Evolutionary conservation across 2,329 filamentous ascomycete genomes (phyloP), one percentile per base, ranked within the genome.

Genomic region (Camillea tinctor): DNA sequence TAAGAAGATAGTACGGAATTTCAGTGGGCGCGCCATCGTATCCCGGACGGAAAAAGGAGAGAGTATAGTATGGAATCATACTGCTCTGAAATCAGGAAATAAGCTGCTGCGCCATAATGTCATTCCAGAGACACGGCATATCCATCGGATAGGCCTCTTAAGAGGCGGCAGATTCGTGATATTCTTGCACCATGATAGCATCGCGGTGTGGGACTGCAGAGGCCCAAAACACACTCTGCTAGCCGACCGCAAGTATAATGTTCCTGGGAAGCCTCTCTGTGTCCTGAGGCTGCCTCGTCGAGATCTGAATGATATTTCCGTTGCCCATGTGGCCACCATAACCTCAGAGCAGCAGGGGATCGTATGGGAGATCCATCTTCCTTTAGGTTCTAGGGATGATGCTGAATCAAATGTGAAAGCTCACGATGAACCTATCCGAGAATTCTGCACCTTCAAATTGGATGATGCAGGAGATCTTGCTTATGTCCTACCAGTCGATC

Each of bases 1-100:
- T 63, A 89, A 90, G 69, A 96, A 96, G 72, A 91, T 97, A 61
- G 89, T 96, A 52, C 88, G 93, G 62, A 96, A 93, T 69, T 90
- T 90, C 50, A 91, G 88, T 68, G 93, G 93, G 8, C 84, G 87
- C 64, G 89, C 92, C 4, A 80, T 97, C 50, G 87, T 96, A 30
- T 96, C 93, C 6, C 84, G 92, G 55, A 96, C 93, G 0, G 82
- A 87, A 60, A 81, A 88, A 50, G 90, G 92, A 61, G 91, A 96
- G 73, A 89, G 88, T 59, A 87, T 94, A 65, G 84, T 97, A 2
- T 97, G 93, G 93, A 87, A 84, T 62, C 91, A 96, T 72, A 77
- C 80, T 57, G 74, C 80, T 23, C 77, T 78, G 49, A 77, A 79
- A 55, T 75, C 71, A 52, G 80, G 81, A 26, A 81, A 83, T 54